Evolutionary conservation across 306 rosid genomes (phyloP).

Genomic region (Dalbergia cultrata): DNA sequence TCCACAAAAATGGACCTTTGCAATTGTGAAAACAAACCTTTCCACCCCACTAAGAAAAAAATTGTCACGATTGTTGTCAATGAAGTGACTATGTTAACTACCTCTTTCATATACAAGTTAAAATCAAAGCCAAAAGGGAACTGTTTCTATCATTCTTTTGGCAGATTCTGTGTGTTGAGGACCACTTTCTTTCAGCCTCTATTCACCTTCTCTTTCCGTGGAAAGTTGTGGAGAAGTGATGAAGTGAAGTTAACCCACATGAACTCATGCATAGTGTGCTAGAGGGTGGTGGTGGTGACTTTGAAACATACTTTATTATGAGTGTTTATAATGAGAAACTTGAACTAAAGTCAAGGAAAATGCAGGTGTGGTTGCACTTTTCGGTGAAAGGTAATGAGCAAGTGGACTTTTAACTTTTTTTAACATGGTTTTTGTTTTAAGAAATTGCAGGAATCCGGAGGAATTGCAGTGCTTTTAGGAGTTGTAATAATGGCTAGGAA

Average conservation of each 20-base stretch:
- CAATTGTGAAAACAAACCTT: conserved; percentile 41
- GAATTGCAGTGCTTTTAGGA: conserved; percentile 77
- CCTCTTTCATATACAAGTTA: conserved; percentile 27
- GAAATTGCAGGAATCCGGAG: conserved; percentile 72
- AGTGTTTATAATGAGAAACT: conserved; percentile 59
- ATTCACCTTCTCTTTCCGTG: conserved; percentile 22
- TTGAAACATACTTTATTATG: conserved; percentile 65
- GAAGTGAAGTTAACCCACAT: conserved; percentile 50
- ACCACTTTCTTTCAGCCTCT: conserved; percentile 39
- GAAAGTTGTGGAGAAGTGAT: conserved; percentile 53
- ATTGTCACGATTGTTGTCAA: conserved; percentile 36
- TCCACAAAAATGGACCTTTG: conserved; percentile 35
- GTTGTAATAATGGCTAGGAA: conserved; percentile 72
- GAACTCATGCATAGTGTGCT: conserved; percentile 62
- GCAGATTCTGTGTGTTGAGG: conserved; percentile 52
- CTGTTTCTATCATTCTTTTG: conserved; percentile 41
- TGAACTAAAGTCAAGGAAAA: conserved; percentile 71
- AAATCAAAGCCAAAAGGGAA: conserved; percentile 20
- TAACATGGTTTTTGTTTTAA: conserved; percentile 49
- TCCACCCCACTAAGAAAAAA: conserved; percentile 46
- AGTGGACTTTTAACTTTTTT: conserved; percentile 47
- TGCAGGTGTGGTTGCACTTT: conserved; percentile 71
- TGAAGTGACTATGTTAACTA: conserved; percentile 32
- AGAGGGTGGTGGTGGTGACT: conserved; percentile 56
- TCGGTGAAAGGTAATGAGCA: conserved; percentile 82